Conservation (phyloP, 2,329 filamentous ascomycete species). For the Aspergillus neotritici region DNA sequence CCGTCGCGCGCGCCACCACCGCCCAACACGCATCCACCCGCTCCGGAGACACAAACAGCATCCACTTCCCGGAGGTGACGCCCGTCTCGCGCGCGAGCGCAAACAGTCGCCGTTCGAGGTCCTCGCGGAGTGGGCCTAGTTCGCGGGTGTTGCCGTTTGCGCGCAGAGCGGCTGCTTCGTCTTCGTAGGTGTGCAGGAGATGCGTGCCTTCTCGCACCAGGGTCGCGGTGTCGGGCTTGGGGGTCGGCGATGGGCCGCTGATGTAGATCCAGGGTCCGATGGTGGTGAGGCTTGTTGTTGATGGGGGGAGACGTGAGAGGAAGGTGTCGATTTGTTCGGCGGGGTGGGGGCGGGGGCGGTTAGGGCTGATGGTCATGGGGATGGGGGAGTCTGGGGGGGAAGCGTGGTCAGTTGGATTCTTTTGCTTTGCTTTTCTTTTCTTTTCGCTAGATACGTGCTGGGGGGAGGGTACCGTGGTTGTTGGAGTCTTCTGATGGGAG, state of each 20-base stretch:
- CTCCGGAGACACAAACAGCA: constrained; percentile 23
- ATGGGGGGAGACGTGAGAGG: constrained; percentile 61
- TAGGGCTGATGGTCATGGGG: background rate
- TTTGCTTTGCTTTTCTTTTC: no score
- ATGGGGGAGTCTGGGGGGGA: background rate
- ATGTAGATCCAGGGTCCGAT: constrained; percentile 66
- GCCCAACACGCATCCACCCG: constrained; percentile 45
- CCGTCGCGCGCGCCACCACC: constrained; percentile 60
- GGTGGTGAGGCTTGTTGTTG: constrained; percentile 48
- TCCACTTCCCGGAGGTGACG: constrained; percentile 59
- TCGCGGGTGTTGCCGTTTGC: constrained; percentile 42
- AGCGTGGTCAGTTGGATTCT: no score
- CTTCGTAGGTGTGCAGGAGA: constrained; percentile 48
- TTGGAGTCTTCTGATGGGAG: no score
- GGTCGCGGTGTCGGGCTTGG: constrained; percentile 37
- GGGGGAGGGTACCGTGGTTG: no score
- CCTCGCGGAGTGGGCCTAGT: constrained; percentile 39
- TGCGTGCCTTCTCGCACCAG: constrained; percentile 52
- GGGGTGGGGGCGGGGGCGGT: background rate
- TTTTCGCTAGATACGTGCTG: no score
- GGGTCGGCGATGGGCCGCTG: constrained; percentile 50
- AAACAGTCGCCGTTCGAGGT: constrained; percentile 52
- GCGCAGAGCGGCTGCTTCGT: constrained; percentile 46
- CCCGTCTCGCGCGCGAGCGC: constrained; percentile 54
- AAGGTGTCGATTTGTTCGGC: constrained; percentile 61